These are phyloP conservation scores for Marchantia paleacea DNA, from an alignment of 225 moss, liverwort and hornwort genomes.

Conservation along the genomic window DNA sequence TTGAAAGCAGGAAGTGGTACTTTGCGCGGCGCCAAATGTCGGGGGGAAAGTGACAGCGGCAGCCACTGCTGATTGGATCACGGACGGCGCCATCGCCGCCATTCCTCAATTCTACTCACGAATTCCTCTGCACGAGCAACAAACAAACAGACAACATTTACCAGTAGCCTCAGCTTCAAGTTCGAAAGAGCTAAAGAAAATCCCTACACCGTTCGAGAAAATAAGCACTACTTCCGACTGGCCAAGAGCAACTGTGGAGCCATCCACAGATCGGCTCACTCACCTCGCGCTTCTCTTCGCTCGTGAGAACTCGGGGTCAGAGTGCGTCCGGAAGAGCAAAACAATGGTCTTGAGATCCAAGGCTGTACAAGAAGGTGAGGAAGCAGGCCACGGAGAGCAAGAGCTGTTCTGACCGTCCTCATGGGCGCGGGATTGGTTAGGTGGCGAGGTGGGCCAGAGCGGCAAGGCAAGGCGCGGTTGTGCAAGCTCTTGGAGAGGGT, in stretches of 20 bases:
- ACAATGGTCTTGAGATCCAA: too few relatives aligned
- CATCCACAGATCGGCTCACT: not conserved
- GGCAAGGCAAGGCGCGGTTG: not conserved
- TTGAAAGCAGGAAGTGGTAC: not conserved
- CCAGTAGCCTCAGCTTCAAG: not conserved
- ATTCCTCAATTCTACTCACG: slow-evolving; percentile 19
- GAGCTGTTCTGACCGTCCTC: not conserved
- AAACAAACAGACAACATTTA: not conserved
- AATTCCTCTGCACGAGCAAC: slow-evolving; percentile 2
- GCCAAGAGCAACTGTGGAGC: not conserved
- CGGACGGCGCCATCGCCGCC: slow-evolving; percentile 38
- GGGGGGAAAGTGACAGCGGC: not conserved
- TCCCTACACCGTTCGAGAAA: not conserved
- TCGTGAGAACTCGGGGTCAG: too few relatives aligned
- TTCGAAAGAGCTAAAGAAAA: not conserved
- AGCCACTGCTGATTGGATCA: slow-evolving; percentile 6
- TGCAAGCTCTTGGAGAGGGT: not conserved
- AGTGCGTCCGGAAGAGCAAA: too few relatives aligned
- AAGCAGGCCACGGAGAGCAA: not conserved
- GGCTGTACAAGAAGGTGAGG: too few relatives aligned
- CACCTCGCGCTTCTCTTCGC: not conserved
- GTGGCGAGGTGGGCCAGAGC: not conserved
- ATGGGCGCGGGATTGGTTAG: not conserved
- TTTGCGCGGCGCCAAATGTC: not conserved
- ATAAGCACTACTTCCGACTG: not conserved